Evolutionary conservation across 352 stramenopile species (phyloP), one percentile per base, ranked within the genome.

Genomic region (Phytophthora pluvialis): DNA sequence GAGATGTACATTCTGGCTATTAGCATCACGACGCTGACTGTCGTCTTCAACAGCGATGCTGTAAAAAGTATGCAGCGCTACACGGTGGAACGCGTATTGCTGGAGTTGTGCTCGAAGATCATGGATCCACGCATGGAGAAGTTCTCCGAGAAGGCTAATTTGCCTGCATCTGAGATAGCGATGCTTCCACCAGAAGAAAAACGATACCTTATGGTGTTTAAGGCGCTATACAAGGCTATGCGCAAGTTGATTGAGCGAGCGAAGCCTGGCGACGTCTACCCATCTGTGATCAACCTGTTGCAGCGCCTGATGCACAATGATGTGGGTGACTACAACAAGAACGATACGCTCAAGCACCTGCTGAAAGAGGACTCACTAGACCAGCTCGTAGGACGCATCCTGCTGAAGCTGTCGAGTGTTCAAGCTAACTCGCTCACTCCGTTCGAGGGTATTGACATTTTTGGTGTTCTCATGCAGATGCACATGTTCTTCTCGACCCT

Each of bases 401-500:
- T 94, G 36, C 39, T 94, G 7, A 82, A 89, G 62, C 70, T 94
- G 44, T 82, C 88, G 0, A 74, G 64, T 8, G 47, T 73, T 0
- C 86, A 96, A 60, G 75, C 85, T 3, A 80, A 75, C 21, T 73
- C 72, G 5, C 15, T 91, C 13, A 83, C 84, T 25, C 84, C 86
- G 0, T 94, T 94, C 31, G 83, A 92, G 65, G 75, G 75, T 10
- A 87, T 94, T 48, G 81, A 96, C 51, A 77, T 96, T 16, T 94
- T 89, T 36, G 84, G 82, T 38, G 78, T 94, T 21, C 70, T 95
- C 31, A 93, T 93, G 82, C 81, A 93, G 57, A 93, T 94, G 86
- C 86, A 95, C 54, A 89, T 76, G 33, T 93, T 94, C 62, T 94
- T 95, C 44, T 85, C 83, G 5, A 94, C 83, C 10, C 69, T 93